Conservation (phyloP, 2,329 filamentous ascomycete genomes). For the Calonectria hongkongensis region DNA sequence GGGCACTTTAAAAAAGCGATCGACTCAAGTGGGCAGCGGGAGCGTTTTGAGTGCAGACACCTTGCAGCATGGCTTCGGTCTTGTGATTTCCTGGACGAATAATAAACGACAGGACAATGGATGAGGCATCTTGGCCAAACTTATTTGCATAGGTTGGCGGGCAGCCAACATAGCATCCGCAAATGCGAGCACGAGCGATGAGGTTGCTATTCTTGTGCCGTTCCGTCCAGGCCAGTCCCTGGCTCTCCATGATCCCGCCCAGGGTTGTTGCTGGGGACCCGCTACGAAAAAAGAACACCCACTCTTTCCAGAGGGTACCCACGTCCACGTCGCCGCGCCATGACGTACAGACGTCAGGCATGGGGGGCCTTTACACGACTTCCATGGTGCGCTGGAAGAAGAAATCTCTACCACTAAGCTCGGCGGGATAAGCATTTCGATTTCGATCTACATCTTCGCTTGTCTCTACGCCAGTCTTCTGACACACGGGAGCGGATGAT, state of each 20-base stretch:
- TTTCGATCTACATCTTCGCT: not conserved
- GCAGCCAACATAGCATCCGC: not conserved
- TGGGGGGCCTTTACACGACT: not conserved
- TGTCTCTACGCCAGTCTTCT: not conserved
- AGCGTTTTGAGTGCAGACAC: conserved; percentile 13
- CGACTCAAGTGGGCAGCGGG: conserved; percentile 18
- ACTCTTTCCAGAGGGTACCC: conserved; percentile 18
- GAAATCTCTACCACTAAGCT: not conserved
- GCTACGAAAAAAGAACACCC: conserved; percentile 23
- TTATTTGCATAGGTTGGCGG: not conserved
- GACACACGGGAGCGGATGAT: conserved; percentile 22
- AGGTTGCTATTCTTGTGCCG: conserved; percentile 15
- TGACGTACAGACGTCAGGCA: conserved; percentile 34
- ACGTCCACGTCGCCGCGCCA: conserved; percentile 35
- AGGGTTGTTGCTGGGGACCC: conserved; percentile 18
- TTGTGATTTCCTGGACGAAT: not conserved
- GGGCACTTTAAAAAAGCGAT: conserved; percentile 23
- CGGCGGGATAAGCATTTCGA: not conserved
- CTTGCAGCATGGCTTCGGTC: conserved; percentile 8
- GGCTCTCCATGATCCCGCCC: conserved; percentile 22
- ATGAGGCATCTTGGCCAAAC: not conserved
- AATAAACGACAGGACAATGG: not conserved
- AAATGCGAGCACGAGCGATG: conserved; percentile 1
- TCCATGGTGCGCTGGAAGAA: not conserved
- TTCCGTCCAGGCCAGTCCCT: conserved; percentile 10